Conservation (phyloP, 768 basidiomycete genomes). For the Rhodosporidiobolus sp. region DNA sequence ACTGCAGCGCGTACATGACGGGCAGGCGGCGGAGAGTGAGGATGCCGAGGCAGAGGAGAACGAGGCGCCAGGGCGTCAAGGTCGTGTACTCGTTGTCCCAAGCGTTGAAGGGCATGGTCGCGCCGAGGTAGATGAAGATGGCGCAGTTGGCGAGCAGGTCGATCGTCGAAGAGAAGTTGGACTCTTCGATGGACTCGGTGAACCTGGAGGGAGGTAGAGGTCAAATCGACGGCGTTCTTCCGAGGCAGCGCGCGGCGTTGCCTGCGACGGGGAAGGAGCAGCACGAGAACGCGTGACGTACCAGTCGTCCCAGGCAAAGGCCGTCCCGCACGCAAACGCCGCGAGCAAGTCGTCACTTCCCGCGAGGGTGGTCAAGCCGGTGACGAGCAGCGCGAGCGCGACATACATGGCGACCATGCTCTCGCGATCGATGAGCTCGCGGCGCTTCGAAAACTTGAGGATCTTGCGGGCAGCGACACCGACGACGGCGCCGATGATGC, state of each 20-base stretch:
- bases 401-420: slow-evolving; percentile 52
- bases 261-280: neutral
- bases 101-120: slow-evolving; percentile 88
- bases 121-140: slow-evolving; percentile 92
- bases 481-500: slow-evolving; percentile 49
- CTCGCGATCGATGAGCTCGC: slow-evolving; percentile 51
- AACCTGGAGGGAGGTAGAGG: slow-evolving; percentile 21
- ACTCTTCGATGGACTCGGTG: slow-evolving; percentile 61
- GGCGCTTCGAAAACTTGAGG: slow-evolving; percentile 48
- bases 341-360: slow-evolving; percentile 62
- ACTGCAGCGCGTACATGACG: slow-evolving; percentile 75
- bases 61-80: slow-evolving; percentile 75
- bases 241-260: too few relatives aligned
- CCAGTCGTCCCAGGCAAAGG: slow-evolving; percentile 57
- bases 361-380: slow-evolving; percentile 61
- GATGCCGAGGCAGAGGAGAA: slow-evolving; percentile 78
- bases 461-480: slow-evolving; percentile 50
- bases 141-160: slow-evolving; percentile 94
- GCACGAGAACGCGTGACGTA: neutral
- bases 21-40: slow-evolving; percentile 79
- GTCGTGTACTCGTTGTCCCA: slow-evolving; percentile 67
- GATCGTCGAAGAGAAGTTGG: slow-evolving; percentile 92
- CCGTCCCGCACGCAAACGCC: slow-evolving; percentile 89
- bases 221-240: too few relatives aligned
- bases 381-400: slow-evolving; percentile 70